phyloP scores from a whole-genome alignment of 2,329 filamentous ascomycete genomes.

The Xylaria sp. region DNA sequence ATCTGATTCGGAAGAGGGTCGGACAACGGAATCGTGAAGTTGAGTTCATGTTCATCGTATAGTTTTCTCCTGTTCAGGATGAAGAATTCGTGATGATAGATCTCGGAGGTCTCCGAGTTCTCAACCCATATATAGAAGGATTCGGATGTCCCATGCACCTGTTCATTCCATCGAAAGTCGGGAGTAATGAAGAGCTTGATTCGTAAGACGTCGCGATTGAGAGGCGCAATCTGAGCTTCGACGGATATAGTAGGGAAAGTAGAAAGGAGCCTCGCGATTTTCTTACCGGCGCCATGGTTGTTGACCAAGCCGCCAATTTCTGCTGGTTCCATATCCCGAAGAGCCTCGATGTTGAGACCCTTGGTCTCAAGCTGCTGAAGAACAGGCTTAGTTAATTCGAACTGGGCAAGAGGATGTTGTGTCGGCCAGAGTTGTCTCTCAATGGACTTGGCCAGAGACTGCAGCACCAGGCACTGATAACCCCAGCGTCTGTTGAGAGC shows the following conservation, averaged over 20 bases:
- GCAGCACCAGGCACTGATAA: constrained; percentile 83
- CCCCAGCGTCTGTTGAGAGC: constrained; percentile 94
- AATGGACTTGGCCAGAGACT: constrained; percentile 93
- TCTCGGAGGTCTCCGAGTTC: constrained; percentile 94
- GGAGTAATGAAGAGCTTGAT: constrained; percentile 81
- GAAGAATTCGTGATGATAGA: constrained; percentile 97
- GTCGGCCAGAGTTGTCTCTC: constrained; percentile 95
- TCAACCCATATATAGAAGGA: constrained; percentile 99
- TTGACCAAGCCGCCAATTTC: constrained; percentile 91
- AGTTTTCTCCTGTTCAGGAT: constrained; percentile 86
- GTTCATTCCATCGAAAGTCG: constrained; percentile 92
- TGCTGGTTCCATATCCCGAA: constrained; percentile 87
- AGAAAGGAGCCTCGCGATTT: constrained; percentile 72
- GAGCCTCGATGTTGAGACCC: constrained; percentile 69
- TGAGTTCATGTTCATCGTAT: constrained; percentile 93
- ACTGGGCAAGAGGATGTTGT: constrained; percentile 91
- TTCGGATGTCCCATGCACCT: constrained; percentile 87
- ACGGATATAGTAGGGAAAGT: constrained; percentile 90
- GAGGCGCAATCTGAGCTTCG: constrained; percentile 88
- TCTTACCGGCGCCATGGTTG: constrained; percentile 80
- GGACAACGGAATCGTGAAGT: constrained; percentile 92
- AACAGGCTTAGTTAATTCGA: constrained; percentile 79
- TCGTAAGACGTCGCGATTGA: constrained; percentile 91
- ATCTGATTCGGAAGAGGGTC: constrained; percentile 94
- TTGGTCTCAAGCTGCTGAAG: constrained; percentile 82